Evolutionary conservation across 1,284 basidiomycete genomes (phyloP), one percentile per base, ranked within the genome.

Genomic region (Cutaneotrichosporon cutaneum): DNA sequence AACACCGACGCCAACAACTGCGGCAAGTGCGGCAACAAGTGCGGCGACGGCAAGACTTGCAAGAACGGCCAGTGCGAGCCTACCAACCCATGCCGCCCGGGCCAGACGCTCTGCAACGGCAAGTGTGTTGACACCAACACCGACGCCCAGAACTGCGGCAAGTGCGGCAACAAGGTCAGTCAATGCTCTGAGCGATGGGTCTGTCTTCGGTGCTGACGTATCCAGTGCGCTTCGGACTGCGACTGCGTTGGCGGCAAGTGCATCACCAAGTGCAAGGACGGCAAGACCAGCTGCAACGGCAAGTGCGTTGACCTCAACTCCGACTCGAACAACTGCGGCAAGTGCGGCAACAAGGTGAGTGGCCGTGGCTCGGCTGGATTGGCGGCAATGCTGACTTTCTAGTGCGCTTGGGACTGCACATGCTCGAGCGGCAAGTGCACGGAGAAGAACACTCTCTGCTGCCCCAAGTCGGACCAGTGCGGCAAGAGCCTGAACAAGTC

Each of bases 281-380:
- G 45, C 13, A 22, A 26, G 45, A 47, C 24, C 13, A 14, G 13
- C 13, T 47, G 45, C 45, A 22, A 22, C 22, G 22, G 45, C 22
- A 4, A n/a, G 27, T 51, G 48, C 16, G 48, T 51, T 9, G 48
- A 51, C 48, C 13, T 27, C 18, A 32, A 18, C 26, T 8, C 18
- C 27, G 16, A 51, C 27, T 10, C 14, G 11, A 2, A 51, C 27
- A 51, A 51, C 48, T 51, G 48, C 27, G 48, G 48, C 27, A 27
- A 51, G 18, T 51, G 48, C n/a, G 48, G 48, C 11, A 51, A 51
- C 48, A 51, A 30, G 27, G 48, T 51, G 48, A 51, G 48, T 24
- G 5, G 22, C 24, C 5, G 1, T 14, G 13, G 13, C 48, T 27
- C 24, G 47, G 10, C 13, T 27, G 24, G 18, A 32, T 9, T 27